phyloP scores from a whole-genome alignment of 768 basidiomycete genomes.

The Podaxis mareebaensis region DNA sequence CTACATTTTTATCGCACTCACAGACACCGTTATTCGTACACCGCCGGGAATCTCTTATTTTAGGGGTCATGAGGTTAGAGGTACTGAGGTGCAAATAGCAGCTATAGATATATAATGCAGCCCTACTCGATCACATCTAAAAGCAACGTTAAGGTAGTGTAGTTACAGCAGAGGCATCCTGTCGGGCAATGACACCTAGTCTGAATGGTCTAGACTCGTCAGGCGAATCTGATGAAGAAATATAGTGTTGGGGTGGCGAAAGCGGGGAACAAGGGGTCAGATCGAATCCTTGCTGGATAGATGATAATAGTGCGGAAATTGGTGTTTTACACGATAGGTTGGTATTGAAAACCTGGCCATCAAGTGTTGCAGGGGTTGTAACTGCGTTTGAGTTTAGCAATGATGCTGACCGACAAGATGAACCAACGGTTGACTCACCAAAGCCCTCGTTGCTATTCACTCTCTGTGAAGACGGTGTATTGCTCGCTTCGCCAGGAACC shows the following conservation, averaged over 20 bases:
- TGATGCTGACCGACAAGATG: background rate
- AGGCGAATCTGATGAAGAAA: conserved; percentile 16
- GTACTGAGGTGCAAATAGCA: background rate
- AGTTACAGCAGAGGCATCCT: background rate
- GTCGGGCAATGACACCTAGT: conserved; percentile 4
- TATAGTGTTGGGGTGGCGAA: conserved; percentile 55
- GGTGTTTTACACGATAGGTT: conserved; percentile 48
- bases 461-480: background rate
- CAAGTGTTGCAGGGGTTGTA: conserved; percentile 19
- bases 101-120: background rate
- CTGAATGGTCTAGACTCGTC: background rate
- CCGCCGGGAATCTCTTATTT: too few species aligned
- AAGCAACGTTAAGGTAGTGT: background rate
- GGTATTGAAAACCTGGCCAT: background rate
- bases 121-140: background rate
- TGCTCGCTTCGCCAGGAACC: background rate
- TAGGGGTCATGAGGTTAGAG: background rate
- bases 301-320: conserved; percentile 61
- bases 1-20: background rate
- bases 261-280: conserved; percentile 63
- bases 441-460: too few species aligned
- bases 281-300: conserved; percentile 71
- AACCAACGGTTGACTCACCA: background rate
- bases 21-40: too few species aligned
- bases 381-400: conserved; percentile 17